Conservation (phyloP, 305 asterid genomes). For the Fraxinus platypoda region DNA sequence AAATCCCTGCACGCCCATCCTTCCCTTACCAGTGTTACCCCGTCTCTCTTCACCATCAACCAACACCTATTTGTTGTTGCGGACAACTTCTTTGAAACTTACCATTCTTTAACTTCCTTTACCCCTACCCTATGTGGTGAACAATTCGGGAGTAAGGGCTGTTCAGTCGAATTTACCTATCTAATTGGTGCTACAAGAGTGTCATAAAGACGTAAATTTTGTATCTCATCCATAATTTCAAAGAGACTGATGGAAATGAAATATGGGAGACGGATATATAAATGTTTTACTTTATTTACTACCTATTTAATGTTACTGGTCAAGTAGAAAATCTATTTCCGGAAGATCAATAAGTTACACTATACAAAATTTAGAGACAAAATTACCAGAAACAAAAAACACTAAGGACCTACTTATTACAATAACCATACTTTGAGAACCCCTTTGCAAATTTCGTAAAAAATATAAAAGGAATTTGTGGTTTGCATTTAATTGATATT, state of each 20-base stretch:
- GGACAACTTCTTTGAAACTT: too few species aligned
- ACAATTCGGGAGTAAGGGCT: not conserved
- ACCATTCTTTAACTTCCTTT: too few species aligned
- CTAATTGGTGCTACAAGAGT: not conserved
- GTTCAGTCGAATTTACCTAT: not conserved
- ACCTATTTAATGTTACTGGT: not conserved
- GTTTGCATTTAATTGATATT: not conserved
- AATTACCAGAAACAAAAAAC: not conserved
- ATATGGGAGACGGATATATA: not conserved
- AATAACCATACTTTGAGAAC: not conserved
- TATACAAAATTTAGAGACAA: not conserved
- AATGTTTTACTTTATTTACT: too few species aligned
- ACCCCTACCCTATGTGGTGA: not conserved
- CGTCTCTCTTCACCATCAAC: too few species aligned
- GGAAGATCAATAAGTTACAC: not conserved
- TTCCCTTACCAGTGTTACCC: too few species aligned
- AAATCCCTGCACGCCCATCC: too few species aligned
- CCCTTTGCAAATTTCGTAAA: not conserved
- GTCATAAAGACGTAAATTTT: not conserved
- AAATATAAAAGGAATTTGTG: not conserved
- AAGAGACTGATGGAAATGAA: not conserved
- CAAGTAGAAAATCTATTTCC: not conserved
- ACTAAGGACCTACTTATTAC: not conserved
- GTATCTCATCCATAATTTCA: not conserved
- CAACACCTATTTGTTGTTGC: too few species aligned